phyloP scores from a whole-genome alignment of 768 basidiomycete species.

The Xerocomus spinulosus region DNA sequence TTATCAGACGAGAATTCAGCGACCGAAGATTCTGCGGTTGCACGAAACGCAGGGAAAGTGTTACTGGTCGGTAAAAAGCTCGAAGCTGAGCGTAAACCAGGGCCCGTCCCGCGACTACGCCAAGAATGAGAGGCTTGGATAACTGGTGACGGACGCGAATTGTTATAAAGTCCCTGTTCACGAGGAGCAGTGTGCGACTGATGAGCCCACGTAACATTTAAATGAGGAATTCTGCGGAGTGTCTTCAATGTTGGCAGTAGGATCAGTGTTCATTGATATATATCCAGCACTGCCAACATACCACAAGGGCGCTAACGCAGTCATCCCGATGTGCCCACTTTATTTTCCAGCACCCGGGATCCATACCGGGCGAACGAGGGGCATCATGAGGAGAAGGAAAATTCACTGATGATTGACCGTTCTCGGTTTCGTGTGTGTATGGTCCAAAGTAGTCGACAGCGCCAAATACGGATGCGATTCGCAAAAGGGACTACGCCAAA shows the following conservation, averaged over 20 bases:
- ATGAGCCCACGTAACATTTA: constrained; percentile 80
- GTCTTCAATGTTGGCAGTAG: constrained; percentile 40
- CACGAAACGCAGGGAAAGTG: constrained; percentile 11
- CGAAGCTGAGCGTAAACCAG: constrained; percentile 9
- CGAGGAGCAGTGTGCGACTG: constrained; percentile 35
- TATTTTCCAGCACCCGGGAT: constrained; percentile 62
- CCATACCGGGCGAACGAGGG: constrained; percentile 54
- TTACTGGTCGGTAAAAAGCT: constrained; percentile 17
- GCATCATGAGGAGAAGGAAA: constrained; percentile 53
- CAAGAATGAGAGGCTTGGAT: constrained; percentile 14
- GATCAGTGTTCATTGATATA: constrained; percentile 1
- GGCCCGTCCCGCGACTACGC: constrained; percentile 12
- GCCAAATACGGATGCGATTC: constrained; percentile 59
- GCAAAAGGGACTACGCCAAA: constrained; percentile 42
- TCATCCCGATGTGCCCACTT: constrained; percentile 79
- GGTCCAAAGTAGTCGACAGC: constrained; percentile 51
- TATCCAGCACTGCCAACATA: constrained; percentile 31
- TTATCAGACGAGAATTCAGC: constrained; percentile 1
- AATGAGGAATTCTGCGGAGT: constrained; percentile 62
- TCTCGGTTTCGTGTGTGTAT: constrained; percentile 21
- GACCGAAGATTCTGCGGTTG: neutral
- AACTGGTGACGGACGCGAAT: constrained; percentile 8
- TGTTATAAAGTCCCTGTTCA: constrained; percentile 14
- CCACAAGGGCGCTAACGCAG: constrained; percentile 68
- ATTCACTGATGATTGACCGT: constrained; percentile 13